Evolutionary conservation across 2,329 filamentous ascomycete species (phyloP), one percentile per base, ranked within the genome.

Genomic region (Pestalotiopsis fici): DNA sequence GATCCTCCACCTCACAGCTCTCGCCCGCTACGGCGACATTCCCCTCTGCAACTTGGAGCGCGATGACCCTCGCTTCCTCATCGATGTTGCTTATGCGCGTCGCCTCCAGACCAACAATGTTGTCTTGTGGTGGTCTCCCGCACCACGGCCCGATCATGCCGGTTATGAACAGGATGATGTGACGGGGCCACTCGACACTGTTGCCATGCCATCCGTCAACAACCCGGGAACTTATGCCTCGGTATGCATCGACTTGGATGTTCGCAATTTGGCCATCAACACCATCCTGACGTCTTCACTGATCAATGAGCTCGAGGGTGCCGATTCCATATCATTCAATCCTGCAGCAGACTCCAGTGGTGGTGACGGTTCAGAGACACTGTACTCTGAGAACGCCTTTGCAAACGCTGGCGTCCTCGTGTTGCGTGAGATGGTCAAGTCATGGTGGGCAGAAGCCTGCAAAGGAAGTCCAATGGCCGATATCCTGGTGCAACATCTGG

Each of bases 401-500:
- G 91, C 95, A n/a, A 93, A 94, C 62, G 94, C 95, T 3, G 93
- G 94, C 65, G 93, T 98, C 4, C 88, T 91, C 6, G 96, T 99
- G 0, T 85, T 99, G 3, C 91, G 96, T 15, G 97, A 98, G 74
- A 98, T 99, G 95, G 96, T 99, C 73, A 97, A 98, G 78, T 89
- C 93, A 2, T 99, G 97, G 97, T 99, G 96, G 96, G 88, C 91
- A 1, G 95, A 99, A 79, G 97, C 96, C 5, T 96, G 93, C 77
- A 90, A 89, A 69, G 94, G 94, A 47, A 97, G 93, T 74, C 91
- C 89, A 54, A 98, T 99, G 94, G 97, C 97, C 0, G 96, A 99
- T 80, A 90, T 98, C 65, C 94, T 99, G 85, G 96, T 99, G 0
- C 95, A 97, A 76, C 95, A 99, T 79, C 87, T 99, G 4, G 94